phyloP scores from a whole-genome alignment of 2,329 filamentous ascomycete species.

The Thermomyces lanuginosus region DNA sequence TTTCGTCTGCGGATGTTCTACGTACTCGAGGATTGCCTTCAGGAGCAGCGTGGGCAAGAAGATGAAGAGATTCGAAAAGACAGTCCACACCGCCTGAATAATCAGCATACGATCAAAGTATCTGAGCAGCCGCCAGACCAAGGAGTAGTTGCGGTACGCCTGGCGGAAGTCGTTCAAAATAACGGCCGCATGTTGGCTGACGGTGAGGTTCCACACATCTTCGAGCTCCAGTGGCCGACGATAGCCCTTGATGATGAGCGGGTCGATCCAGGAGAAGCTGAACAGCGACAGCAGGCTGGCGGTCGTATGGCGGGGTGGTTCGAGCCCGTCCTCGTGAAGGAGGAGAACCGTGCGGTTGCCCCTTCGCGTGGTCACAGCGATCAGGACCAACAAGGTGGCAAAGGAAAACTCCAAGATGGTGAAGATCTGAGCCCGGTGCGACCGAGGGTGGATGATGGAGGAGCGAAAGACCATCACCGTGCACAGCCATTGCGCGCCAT shows the following conservation, averaged over 20 bases:
- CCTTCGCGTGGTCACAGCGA: conserved; percentile 69
- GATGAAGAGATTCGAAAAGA: conserved; percentile 63
- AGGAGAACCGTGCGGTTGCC: conserved; percentile 79
- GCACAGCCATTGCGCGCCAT: conserved; percentile 68
- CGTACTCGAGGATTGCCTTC: conserved; percentile 80
- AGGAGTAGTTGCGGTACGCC: conserved; percentile 60
- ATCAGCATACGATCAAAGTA: conserved; percentile 68
- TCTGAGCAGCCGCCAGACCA: conserved; percentile 65
- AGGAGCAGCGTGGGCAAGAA: conserved; percentile 85
- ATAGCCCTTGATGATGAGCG: conserved; percentile 79
- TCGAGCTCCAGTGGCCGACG: conserved; percentile 64
- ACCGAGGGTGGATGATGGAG: conserved; percentile 59
- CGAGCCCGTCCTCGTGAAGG: conserved; percentile 75
- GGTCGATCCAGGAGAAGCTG: conserved; percentile 82
- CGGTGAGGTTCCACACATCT: conserved; percentile 81
- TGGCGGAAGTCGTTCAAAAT: conserved; percentile 73
- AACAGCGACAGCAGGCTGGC: conserved; percentile 77
- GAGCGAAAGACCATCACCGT: conserved; percentile 67
- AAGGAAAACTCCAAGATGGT: conserved; percentile 60
- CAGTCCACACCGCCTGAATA: conserved; percentile 64
- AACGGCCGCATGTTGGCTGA: conserved; percentile 70
- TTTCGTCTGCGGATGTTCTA: conserved; percentile 62
- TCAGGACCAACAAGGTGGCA: conserved; percentile 53
- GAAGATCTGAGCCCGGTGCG: conserved; percentile 45
- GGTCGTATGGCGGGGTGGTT: conserved; percentile 71